Conservation (phyloP, 306 rosid genomes). For the Prunus fruticosa region DNA sequence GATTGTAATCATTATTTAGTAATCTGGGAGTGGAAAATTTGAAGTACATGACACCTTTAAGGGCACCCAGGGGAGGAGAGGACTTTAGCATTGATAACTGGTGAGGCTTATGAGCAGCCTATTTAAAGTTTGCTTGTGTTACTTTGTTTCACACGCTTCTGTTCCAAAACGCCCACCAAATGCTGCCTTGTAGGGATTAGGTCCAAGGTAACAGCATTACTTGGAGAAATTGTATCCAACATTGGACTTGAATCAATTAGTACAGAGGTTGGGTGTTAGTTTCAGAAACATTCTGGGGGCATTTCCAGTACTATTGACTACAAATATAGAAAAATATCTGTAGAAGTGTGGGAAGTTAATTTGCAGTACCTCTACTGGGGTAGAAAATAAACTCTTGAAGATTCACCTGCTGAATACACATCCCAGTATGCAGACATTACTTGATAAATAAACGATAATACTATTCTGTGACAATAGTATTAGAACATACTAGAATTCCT, state of each 20-base stretch:
- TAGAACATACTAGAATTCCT: background rate
- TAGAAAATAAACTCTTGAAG: background rate
- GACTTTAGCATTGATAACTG: background rate
- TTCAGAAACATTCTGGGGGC: background rate
- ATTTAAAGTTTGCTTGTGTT: background rate
- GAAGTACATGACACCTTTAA: background rate
- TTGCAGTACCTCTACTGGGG: background rate
- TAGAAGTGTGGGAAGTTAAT: background rate
- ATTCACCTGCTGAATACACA: background rate
- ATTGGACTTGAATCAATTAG: background rate
- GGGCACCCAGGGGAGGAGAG: no score
- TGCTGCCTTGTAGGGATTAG: background rate
- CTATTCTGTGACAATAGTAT: background rate
- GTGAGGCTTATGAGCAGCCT: background rate
- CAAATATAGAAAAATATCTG: background rate
- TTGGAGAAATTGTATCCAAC: no score
- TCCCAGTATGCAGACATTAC: background rate
- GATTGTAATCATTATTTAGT: background rate
- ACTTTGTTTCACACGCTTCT: background rate
- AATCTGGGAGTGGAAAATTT: background rate
- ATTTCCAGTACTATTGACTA: background rate
- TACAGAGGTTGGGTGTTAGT: background rate
- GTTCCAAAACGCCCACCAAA: background rate
- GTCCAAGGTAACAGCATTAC: background rate
- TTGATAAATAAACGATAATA: background rate